These are phyloP conservation scores for Vigna nakashimae DNA, from an alignment of 306 rosid species.

Conservation along the genomic window DNA sequence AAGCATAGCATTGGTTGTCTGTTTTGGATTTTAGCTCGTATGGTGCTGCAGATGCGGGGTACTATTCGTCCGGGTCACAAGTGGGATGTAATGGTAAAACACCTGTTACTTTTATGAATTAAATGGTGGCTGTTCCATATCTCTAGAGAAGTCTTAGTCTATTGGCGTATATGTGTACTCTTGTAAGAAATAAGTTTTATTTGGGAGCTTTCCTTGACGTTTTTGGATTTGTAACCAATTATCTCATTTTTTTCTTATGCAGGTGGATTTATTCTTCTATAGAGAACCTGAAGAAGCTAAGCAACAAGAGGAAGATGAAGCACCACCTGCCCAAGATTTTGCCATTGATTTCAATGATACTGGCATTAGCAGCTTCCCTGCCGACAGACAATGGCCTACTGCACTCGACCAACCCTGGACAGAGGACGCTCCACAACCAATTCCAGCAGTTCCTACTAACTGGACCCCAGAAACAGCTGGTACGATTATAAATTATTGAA, in stretches of 20 bases:
- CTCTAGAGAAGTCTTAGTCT: not conserved
- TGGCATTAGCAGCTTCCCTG: slow-evolving; percentile 45
- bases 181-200: not conserved
- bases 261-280: slow-evolving; percentile 91
- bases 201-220: not conserved
- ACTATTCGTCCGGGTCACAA: slow-evolving; percentile 71
- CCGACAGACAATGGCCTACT: slow-evolving; percentile 46
- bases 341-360: slow-evolving; percentile 54
- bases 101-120: not conserved
- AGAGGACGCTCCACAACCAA: slow-evolving; percentile 34
- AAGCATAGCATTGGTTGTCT: slow-evolving; percentile 90
- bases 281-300: slow-evolving; percentile 91
- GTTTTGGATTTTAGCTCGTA: slow-evolving; percentile 81
- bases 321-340: slow-evolving; percentile 53
- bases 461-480: slow-evolving; percentile 48
- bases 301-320: slow-evolving; percentile 73
- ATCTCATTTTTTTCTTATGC: slow-evolving; percentile 27
- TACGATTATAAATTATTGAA: slow-evolving; percentile 6
- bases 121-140: not conserved
- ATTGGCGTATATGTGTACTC: not conserved
- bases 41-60: slow-evolving; percentile 88
- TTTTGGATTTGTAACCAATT: not conserved
- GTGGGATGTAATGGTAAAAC: slow-evolving; percentile 85
- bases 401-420: slow-evolving; percentile 45
- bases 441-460: slow-evolving; percentile 40